Percentiles rank a stretch among this genome's conserved stretches.
These are phyloP conservation scores for Phlyctochytrium planicorne DNA, from an alignment of 192 early-diverging fungal genomes.

Conservation along the genomic window DNA sequence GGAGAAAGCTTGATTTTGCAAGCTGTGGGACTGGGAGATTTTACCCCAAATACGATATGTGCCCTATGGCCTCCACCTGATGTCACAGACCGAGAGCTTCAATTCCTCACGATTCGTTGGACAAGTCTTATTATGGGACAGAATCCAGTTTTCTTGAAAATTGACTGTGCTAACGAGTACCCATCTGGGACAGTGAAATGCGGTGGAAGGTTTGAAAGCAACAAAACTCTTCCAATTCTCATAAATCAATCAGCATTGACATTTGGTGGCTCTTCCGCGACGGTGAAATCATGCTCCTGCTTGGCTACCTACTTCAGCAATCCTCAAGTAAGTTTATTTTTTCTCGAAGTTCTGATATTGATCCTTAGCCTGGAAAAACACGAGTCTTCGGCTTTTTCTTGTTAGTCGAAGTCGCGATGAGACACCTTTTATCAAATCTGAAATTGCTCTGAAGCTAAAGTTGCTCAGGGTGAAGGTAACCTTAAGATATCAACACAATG, in stretches of 20 bases:
- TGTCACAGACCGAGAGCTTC: background rate
- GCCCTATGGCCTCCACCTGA: conserved; percentile 6
- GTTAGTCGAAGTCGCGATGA: background rate
- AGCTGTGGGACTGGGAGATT: conserved; percentile 5
- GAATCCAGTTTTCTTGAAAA: background rate
- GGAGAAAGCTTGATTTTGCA: conserved; percentile 7
- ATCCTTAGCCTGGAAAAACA: background rate
- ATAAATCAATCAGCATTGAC: conserved; percentile 5
- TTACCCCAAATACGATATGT: conserved; percentile 7
- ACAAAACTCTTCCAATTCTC: no score
- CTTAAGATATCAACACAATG: no score
- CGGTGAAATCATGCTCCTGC: background rate
- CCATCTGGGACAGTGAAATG: no score
- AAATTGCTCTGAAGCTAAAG: background rate
- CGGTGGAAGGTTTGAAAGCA: no score
- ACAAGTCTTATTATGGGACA: background rate
- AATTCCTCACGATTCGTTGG: background rate
- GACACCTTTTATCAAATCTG: background rate
- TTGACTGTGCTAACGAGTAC: no score
- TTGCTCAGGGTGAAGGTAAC: background rate
- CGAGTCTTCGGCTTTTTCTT: background rate
- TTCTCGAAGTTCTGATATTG: no score
- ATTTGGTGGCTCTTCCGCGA: conserved; percentile 1
- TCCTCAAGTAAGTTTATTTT: background rate
- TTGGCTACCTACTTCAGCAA: background rate